Base-by-base conservation (phyloP, 2,329 filamentous ascomycete genomes). In the Cercospora beticola region DNA sequence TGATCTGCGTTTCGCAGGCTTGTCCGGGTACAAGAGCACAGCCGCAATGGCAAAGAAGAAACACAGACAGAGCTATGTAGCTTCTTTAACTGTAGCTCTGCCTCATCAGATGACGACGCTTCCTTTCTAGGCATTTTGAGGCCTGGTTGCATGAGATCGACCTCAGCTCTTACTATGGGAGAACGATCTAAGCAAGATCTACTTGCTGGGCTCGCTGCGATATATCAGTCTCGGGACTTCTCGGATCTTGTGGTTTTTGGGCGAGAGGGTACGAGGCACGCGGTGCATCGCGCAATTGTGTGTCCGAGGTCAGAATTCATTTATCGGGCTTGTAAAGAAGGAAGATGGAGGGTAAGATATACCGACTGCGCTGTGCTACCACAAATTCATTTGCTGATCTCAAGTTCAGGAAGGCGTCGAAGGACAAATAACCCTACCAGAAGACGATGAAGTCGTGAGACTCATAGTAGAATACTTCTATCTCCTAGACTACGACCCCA, bases 391-490 rank as follows among this genome's bases (percentile, higher is more conserved):
- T 16, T n/a, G 12, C 49, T 43, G 2, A 57, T 21, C 18, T 36
- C 4, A 26, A 16, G 7, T n/a, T 46, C 43, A 76, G 74, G 71
- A 73, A 28, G 68, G 67, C n/a, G 66, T 69, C 16, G 65, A 73
- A 64, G 71, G 72, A 14, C 72, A 75, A 28, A 66, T 76, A 26
- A 52, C 52, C 10, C 56, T 76, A 7, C 52, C 68, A n/a, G 72
- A 75, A 28, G 73, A 76, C 23, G 71, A 74, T 7, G 74, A 74
- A 62, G 64, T 75, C 31, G 69, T 75, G 23, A 40, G 71, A n/a
- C 66, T 74, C 3, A 56, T 75, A 5, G 63, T 75, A 43, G 73
- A 75, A 56, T 74, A 75, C 65, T 70, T 75, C 31, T 76, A 74
- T 62, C 62, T 73, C 10, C 70, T 76, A 9, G 72, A 75, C 68